These are phyloP conservation scores for Lithohypha guttulata DNA, from an alignment of 2,329 filamentous ascomycete genomes.

Conservation along the genomic window DNA sequence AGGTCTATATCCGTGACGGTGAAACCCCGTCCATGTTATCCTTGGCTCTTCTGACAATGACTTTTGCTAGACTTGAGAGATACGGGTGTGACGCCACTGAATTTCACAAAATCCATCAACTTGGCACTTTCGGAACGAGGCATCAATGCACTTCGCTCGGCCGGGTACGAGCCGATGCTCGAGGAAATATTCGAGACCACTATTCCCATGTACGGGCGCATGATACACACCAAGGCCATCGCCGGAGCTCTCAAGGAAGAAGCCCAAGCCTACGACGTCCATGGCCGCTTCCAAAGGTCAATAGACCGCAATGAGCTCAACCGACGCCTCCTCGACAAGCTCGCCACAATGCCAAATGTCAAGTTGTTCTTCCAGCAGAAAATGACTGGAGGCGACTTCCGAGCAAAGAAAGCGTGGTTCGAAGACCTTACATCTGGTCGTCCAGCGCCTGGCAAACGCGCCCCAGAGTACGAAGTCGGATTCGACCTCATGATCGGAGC, in stretches of 20 bases:
- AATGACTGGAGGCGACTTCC: constrained; percentile 80
- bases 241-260: constrained; percentile 61
- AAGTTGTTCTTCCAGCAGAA: constrained; percentile 90
- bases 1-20: constrained; percentile 30
- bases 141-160: constrained; percentile 71
- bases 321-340: constrained; percentile 67
- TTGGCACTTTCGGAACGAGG: constrained; percentile 87
- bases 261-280: constrained; percentile 80
- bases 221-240: constrained; percentile 71
- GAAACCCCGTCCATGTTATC: not conserved
- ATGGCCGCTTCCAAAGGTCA: constrained; percentile 78
- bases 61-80: constrained; percentile 64
- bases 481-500: constrained; percentile 93
- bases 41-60: not conserved
- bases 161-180: constrained; percentile 56
- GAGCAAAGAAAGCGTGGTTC: constrained; percentile 72
- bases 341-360: constrained; percentile 79
- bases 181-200: constrained; percentile 64
- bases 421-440: constrained; percentile 40
- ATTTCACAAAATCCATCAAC: constrained; percentile 98
- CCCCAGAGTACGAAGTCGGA: constrained; percentile 64
- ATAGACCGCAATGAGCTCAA: constrained; percentile 79
- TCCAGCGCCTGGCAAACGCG: constrained; percentile 28
- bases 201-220: constrained; percentile 88
- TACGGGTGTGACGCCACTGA: constrained; percentile 69